Conservation (phyloP, 441 rosid species). For the Macaranga tanarius region DNA sequence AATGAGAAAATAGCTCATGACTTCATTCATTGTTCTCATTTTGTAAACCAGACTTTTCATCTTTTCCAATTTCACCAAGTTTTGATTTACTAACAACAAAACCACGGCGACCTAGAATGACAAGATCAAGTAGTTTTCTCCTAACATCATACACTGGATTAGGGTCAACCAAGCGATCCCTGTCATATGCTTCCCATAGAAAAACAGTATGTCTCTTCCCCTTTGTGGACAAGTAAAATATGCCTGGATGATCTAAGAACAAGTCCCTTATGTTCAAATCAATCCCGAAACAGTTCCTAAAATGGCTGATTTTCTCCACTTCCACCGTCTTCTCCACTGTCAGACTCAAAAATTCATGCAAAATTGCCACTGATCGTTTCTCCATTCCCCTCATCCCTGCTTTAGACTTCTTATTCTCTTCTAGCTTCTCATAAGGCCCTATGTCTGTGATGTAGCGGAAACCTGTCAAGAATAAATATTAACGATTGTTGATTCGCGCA, state of each 20-base stretch:
- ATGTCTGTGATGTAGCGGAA: too few relatives aligned
- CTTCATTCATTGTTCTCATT: constrained; percentile 29
- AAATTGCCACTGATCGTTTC: constrained; percentile 72
- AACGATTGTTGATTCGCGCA: too few relatives aligned
- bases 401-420: constrained; percentile 44
- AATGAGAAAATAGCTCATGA: background rate
- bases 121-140: constrained; percentile 81
- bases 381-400: constrained; percentile 48
- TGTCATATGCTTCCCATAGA: constrained; percentile 81
- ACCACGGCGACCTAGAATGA: constrained; percentile 62
- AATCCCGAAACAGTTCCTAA: constrained; percentile 68
- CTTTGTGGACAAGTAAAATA: constrained; percentile 76
- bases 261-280: constrained; percentile 73
- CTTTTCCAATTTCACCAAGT: constrained; percentile 13
- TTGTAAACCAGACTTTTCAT: constrained; percentile 26
- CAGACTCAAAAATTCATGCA: constrained; percentile 73
- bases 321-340: constrained; percentile 90
- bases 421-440: constrained; percentile 62
- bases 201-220: constrained; percentile 79
- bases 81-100: constrained; percentile 32
- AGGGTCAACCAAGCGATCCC: constrained; percentile 56
- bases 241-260: constrained; percentile 88
- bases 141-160: constrained; percentile 66
- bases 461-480: too few relatives aligned
- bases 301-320: constrained; percentile 88